Evolutionary conservation across 2,329 filamentous ascomycete species (phyloP).

Genomic region (Davidsoniella eucalypti): DNA sequence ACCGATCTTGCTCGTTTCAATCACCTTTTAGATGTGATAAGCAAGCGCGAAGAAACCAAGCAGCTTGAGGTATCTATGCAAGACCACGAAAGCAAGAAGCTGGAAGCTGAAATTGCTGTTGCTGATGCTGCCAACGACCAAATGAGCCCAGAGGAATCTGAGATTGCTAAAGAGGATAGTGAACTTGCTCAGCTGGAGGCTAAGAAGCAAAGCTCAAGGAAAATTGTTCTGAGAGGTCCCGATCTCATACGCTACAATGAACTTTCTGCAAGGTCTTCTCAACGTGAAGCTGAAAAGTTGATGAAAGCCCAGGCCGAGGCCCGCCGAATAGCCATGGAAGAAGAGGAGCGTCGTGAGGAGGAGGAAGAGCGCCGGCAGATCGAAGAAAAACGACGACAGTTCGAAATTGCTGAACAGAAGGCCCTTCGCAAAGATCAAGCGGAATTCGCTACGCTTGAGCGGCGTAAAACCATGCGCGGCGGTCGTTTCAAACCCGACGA

Average conservation of each 20-base stretch:
- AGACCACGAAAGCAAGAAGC: constrained; percentile 1
- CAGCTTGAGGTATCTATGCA: neutral
- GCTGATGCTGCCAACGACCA: neutral
- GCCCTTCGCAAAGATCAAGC: neutral
- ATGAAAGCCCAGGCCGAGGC: constrained; percentile 9
- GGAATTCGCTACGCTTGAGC: neutral
- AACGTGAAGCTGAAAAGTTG: constrained; percentile 7
- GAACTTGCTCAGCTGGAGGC: constrained; percentile 9
- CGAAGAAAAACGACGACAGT: constrained; percentile 3
- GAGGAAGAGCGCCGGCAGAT: constrained; percentile 9
- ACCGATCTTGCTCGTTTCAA: constrained; percentile 7
- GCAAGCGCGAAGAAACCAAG: neutral
- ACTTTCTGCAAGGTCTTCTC: constrained; percentile 8
- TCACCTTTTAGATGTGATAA: neutral
- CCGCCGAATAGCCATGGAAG: constrained; percentile 3
- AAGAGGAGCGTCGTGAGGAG: constrained; percentile 6
- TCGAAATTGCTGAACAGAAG: constrained; percentile 4
- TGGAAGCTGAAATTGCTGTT: constrained; percentile 9
- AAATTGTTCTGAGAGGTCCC: neutral
- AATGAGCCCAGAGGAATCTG: constrained; percentile 1
- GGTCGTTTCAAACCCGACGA: neutral
- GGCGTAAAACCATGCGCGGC: constrained; percentile 4
- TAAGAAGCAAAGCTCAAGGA: constrained; percentile 6
- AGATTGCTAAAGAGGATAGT: constrained; percentile 8
- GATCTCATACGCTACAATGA: constrained; percentile 11